These are phyloP conservation scores for Suillus plorans DNA, from an alignment of 768 basidiomycete genomes.

Conservation along the genomic window DNA sequence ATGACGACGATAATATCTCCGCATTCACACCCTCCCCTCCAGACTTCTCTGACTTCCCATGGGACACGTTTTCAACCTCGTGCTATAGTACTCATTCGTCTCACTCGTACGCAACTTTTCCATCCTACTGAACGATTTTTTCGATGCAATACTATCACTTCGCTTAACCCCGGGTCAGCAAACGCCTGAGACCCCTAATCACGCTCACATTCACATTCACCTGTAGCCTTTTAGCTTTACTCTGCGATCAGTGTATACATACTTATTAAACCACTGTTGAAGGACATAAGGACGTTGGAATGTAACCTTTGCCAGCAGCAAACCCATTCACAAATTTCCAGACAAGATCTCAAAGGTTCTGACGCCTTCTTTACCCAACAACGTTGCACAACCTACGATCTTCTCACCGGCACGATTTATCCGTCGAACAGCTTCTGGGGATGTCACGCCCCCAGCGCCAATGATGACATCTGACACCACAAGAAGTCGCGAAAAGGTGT, in stretches of 20 bases:
- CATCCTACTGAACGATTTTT: neutral
- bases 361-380: constrained; percentile 54
- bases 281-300: neutral
- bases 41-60: constrained; percentile 22
- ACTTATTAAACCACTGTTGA: neutral
- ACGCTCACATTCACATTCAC: constrained; percentile 4
- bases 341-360: constrained; percentile 48
- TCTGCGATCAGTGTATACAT: neutral
- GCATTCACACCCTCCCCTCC: constrained; percentile 1
- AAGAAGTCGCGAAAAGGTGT: constrained; percentile 56
- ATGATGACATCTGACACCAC: constrained; percentile 52
- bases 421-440: constrained; percentile 53
- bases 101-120: constrained; percentile 3
- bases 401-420: constrained; percentile 75
- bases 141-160: constrained; percentile 23
- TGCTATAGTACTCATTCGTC: neutral
- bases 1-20: neutral
- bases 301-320: neutral
- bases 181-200: constrained; percentile 15
- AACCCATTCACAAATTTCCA: constrained; percentile 1
- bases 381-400: constrained; percentile 64
- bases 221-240: constrained; percentile 21
- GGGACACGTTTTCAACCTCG: constrained; percentile 13
- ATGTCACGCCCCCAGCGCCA: constrained; percentile 82
- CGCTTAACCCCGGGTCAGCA: constrained; percentile 18